Percentiles rank a stretch among this genome's conserved stretches.
phyloP scores from a whole-genome alignment of 441 rosid genomes.

The Sinapis alba region DNA sequence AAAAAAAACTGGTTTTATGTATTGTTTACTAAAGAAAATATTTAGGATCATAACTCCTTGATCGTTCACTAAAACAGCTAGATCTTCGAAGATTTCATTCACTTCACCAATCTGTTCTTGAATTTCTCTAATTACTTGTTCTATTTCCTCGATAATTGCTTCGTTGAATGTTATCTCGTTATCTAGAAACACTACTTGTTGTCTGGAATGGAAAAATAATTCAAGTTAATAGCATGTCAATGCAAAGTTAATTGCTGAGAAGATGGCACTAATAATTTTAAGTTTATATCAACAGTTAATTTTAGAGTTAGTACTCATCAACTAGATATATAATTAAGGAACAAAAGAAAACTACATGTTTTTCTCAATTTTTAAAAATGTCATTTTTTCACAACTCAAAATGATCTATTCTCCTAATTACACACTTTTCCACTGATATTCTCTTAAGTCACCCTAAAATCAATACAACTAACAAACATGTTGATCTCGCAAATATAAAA shows the following conservation, averaged over 20 bases:
- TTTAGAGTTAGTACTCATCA: not conserved
- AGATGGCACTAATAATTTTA: not conserved
- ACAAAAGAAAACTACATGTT: constrained; percentile 1
- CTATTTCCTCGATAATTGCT: constrained; percentile 70
- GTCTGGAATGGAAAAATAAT: constrained; percentile 39
- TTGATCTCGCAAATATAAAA: not conserved
- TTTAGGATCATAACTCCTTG: constrained; percentile 64
- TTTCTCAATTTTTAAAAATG: not conserved
- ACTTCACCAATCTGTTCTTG: constrained; percentile 64
- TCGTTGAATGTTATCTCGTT: constrained; percentile 71
- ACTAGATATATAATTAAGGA: not conserved
- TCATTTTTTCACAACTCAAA: not conserved
- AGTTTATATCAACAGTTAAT: not conserved
- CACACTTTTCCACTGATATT: not conserved
- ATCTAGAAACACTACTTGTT: constrained; percentile 52
- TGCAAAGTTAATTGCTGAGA: no score
- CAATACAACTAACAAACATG: not conserved
- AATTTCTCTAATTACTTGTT: constrained; percentile 66
- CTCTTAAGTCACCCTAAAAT: not conserved
- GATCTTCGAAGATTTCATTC: constrained; percentile 67
- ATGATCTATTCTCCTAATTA: not conserved
- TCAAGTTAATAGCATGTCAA: constrained; percentile 6
- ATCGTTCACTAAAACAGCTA: constrained; percentile 54
- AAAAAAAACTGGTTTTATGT: no score
- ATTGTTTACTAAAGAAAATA: no score